Evolutionary conservation across 805 yeast species (phyloP).

Genomic region (Yamadazyma philogaea): DNA sequence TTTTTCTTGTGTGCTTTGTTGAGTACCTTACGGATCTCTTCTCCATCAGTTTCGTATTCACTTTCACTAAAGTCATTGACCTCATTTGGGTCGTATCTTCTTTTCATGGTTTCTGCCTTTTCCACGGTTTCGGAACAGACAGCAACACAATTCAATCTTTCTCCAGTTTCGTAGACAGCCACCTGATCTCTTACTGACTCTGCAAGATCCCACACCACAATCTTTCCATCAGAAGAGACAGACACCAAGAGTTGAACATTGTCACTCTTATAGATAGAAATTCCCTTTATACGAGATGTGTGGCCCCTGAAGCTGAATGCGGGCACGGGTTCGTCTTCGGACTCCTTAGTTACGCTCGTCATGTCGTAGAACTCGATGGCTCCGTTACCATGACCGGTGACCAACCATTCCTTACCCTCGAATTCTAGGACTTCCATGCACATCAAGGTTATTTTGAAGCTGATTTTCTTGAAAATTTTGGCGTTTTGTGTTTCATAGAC

Average conservation of each 20-base stretch:
- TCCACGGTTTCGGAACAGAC: conserved; percentile 77
- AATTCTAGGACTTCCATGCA: conserved; percentile 52
- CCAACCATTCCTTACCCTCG: conserved; percentile 53
- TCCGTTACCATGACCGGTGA: conserved; percentile 73
- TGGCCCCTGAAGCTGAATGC: conserved; percentile 72
- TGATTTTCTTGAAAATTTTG: conserved; percentile 51
- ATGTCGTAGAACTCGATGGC: conserved; percentile 55
- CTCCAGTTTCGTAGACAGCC: conserved; percentile 88
- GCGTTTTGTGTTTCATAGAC: conserved; percentile 65
- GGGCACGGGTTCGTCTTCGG: conserved; percentile 40
- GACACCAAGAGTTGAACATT: conserved; percentile 58
- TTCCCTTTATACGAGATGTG: conserved; percentile 78
- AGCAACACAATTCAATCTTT: conserved; percentile 82
- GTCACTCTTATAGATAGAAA: conserved; percentile 49
- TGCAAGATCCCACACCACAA: conserved; percentile 78
- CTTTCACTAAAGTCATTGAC: conserved; percentile 47
- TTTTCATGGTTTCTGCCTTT: conserved; percentile 65
- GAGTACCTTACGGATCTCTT: conserved; percentile 58
- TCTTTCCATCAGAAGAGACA: conserved; percentile 89
- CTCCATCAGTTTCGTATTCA: conserved; percentile 75
- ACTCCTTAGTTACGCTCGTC: conserved; percentile 25
- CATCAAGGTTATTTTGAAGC: conserved; percentile 60
- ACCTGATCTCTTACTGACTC: conserved; percentile 65
- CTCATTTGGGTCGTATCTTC: conserved; percentile 40
- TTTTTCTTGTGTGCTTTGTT: conserved; percentile 46